Evolutionary conservation across 441 rosid species (phyloP).

Genomic region (Francoa sonchifolia): DNA sequence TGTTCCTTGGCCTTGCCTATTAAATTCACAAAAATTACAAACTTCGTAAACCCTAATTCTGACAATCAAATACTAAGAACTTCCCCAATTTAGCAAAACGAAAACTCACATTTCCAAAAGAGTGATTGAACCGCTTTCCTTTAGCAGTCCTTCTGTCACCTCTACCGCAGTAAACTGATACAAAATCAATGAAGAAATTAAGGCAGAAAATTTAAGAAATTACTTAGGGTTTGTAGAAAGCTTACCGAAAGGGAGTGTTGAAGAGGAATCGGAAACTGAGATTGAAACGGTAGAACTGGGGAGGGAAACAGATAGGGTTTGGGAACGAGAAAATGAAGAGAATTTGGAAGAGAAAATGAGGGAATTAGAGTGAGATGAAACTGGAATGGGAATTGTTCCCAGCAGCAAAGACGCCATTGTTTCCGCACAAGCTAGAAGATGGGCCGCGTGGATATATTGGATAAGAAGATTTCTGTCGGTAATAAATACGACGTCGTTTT

Average conservation of each 20-base stretch:
- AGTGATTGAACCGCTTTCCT: conserved; percentile 8
- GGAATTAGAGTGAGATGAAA: neutral
- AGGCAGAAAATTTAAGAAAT: neutral
- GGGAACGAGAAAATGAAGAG: neutral
- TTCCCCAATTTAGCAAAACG: neutral
- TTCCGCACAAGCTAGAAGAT: neutral
- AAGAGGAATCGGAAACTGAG: neutral
- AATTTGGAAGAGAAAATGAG: neutral
- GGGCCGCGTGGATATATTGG: neutral
- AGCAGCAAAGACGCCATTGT: conserved; percentile 4
- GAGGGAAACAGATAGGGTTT: neutral
- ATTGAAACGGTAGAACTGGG: neutral
- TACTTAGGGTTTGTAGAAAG: neutral
- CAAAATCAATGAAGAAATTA: neutral
- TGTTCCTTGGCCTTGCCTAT: conserved; percentile 5
- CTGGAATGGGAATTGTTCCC: neutral
- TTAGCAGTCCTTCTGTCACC: conserved; percentile 8
- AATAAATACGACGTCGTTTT: no score
- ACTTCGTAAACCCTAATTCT: neutral
- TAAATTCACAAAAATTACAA: neutral
- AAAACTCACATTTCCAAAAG: conserved; percentile 1
- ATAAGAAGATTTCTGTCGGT: no score
- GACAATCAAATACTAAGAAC: neutral
- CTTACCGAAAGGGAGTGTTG: neutral
- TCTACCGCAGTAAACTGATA: conserved; percentile 3